Base-by-base conservation (phyloP, 768 basidiomycete species). In the Termitomyces sp. region DNA sequence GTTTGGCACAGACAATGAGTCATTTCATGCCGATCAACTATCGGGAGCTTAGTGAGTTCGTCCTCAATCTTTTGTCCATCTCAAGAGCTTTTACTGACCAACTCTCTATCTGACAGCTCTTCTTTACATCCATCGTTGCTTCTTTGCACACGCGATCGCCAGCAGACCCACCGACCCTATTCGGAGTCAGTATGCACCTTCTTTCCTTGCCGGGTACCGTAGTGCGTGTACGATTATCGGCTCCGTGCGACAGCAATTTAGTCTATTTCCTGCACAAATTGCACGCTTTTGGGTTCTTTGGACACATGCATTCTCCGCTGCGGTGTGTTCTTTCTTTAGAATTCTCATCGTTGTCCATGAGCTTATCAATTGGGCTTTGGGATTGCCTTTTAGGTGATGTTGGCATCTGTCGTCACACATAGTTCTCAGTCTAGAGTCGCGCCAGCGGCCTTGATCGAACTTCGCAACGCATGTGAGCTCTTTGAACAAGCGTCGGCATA, bases 21-120 rank as follows among this genome's bases (percentile, higher is more conserved):
- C 80, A 85, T 66, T 88, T 81, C 62, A 89, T 89, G 88, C 85
- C 88, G 1, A 74, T 68, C 32, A 89, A 89, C 63, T 90, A 89
- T 65, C 78, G 84, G 1, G 81, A 87, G 61, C 72, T 85, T 33
- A 83, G 88, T 89, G n/a, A 60, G 62, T 84, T 67, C 25, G 20
- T 7, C 59, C 38, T 38, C 50, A 25, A 44, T 35, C n/a, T 47
- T 40, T 44, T 5, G 32, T 47, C 22, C 3, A 5, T 33, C 18
- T 27, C 9, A 13, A 31, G 25, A 27, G 5, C 11, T 41, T 20
- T 42, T 27, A 13, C 18, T 13, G 11, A 27, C 2, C 7, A 1
- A 10, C 9, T 32, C 5, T 7, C 16, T 9, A 50, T 31, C 13
- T 15, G 4, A 25, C 53, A 89, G 87, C 84, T n/a, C 73, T 89